Evolutionary conservation across 176 grass and related monocot genomes (phyloP).

Genomic region (Bonia amplexicaulis): DNA sequence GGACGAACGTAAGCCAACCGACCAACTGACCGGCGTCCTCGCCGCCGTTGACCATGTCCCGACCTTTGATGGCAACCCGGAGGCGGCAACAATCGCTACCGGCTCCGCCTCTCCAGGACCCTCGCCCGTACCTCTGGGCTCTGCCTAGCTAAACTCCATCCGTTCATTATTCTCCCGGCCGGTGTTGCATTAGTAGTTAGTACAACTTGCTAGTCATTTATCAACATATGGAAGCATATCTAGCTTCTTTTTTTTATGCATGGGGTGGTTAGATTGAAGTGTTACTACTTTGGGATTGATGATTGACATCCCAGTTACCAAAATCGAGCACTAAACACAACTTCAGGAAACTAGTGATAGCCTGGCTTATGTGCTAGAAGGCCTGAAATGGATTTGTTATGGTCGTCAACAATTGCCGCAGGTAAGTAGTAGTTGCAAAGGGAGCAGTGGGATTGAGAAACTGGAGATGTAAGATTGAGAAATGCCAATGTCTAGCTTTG

Average conservation of each 20-base stretch:
- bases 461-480: not conserved
- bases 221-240: not conserved
- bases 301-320: not conserved
- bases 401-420: not conserved
- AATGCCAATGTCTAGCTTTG: not conserved
- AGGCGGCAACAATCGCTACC: conserved; percentile 25
- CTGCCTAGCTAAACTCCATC: not conserved
- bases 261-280: too few species aligned
- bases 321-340: not conserved
- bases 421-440: not conserved
- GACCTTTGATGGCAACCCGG: conserved; percentile 5
- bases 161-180: not conserved
- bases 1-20: conserved; percentile 21
- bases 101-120: not conserved
- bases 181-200: not conserved
- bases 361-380: not conserved
- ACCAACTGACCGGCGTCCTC: conserved; percentile 45
- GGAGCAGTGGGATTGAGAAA: not conserved
- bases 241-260: too few species aligned
- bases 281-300: not conserved
- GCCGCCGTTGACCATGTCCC: conserved; percentile 40
- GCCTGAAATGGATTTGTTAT: not conserved
- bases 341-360: not conserved
- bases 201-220: not conserved
- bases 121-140: not conserved